Evolutionary conservation across 257 asterid species (phyloP), one percentile per base, ranked within the genome.

Genomic region (Forsythia suspensa): DNA sequence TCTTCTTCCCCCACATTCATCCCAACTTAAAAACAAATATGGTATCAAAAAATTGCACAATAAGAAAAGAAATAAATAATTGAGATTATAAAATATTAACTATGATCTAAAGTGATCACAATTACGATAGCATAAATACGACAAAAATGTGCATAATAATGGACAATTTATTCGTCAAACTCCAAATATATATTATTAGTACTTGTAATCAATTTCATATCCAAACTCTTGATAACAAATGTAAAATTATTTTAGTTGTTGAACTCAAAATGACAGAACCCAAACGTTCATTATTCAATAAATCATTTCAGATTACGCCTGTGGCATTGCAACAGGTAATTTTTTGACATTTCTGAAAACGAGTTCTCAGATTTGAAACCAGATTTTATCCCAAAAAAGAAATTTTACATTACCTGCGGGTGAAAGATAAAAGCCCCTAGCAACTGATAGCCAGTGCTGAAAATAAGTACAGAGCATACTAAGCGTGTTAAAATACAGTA

Each of bases 401-500:
- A 59, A 57, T 3, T 51, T 72, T 21, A 39, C 44, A 77, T 66
- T 81, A 78, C 80, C 81, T 71, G 79, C 81, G 40, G 69, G 73
- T 75, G 81, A 79, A n/a, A 80, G 77, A 76, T 40, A 37, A 72
- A 73, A 46, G 72, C 29, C 69, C 73, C 76, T 34, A 71, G n/a
- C 72, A 74, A 73, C 78, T 48, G 48, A 76, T 71, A 83, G 69
- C 81, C 79, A 66, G 63, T 71, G 81, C 81, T 66, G 79, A 43
- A 80, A 72, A 57, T 39, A 2, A 36, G 8, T 59, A 4, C 70
- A 71, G 18, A 74, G 38, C 16, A 48, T 36, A 68, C 61, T 34
- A 34, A 73, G 73, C 74, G 34, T 76, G 69, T 72, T 29, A 65
- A 79, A 69, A 69, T 46, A 73, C 71, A 63, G 52, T 76, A 73